phyloP scores from a whole-genome alignment of 805 yeast species.

The Starmerella vaccinii region DNA sequence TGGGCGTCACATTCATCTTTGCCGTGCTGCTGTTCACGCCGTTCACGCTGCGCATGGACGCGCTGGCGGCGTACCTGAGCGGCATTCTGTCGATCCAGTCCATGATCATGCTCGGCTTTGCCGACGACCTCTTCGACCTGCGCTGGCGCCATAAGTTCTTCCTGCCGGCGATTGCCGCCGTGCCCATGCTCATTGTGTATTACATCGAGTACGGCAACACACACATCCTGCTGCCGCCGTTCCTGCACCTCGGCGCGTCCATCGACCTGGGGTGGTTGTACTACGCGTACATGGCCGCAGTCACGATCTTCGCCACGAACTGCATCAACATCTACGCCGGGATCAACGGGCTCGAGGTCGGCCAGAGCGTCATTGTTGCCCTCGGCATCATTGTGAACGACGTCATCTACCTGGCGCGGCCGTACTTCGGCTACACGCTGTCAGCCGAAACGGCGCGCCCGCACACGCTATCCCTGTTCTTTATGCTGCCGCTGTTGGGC shows the following conservation, averaged over 20 bases:
- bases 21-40: constrained; percentile 81
- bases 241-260: constrained; percentile 29
- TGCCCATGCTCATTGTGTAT: constrained; percentile 83
- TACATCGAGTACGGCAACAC: constrained; percentile 92
- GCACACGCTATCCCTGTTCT: constrained; percentile 69
- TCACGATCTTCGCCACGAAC: constrained; percentile 90
- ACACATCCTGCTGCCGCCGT: constrained; percentile 67
- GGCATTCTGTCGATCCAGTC: constrained; percentile 75
- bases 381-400: constrained; percentile 67
- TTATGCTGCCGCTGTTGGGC: constrained; percentile 78
- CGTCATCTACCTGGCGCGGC: constrained; percentile 44
- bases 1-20: constrained; percentile 70
- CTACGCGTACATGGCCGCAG: constrained; percentile 80
- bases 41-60: constrained; percentile 37
- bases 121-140: constrained; percentile 91
- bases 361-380: constrained; percentile 77
- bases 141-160: constrained; percentile 97
- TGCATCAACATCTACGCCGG: constrained; percentile 95
- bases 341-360: constrained; percentile 91
- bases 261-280: constrained; percentile 72
- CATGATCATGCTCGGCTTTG: constrained; percentile 74
- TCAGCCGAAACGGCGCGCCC: constrained; percentile 55
- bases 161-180: constrained; percentile 85
- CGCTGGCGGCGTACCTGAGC: constrained; percentile 74
- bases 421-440: constrained; percentile 26